These are phyloP conservation scores for Colletotrichum caudatum DNA, from an alignment of 2,329 filamentous ascomycete species.

Conservation along the genomic window DNA sequence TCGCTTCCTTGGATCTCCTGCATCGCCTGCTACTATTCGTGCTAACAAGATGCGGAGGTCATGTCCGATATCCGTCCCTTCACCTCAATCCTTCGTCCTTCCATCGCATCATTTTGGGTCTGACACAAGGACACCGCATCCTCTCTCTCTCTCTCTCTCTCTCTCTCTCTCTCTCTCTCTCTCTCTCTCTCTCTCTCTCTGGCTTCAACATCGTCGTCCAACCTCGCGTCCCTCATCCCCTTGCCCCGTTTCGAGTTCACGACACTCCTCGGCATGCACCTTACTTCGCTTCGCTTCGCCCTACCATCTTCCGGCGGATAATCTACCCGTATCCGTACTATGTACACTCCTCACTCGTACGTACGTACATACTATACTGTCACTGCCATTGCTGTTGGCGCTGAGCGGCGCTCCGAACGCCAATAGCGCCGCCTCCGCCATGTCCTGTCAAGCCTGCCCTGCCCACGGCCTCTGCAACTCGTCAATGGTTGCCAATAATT, in stretches of 20 bases:
- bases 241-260: not conserved
- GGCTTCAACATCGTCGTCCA: conserved; percentile 17
- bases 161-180: not conserved
- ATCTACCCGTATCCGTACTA: not conserved
- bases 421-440: conserved; percentile 6
- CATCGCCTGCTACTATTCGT: conserved; percentile 4
- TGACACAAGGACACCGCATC: not conserved
- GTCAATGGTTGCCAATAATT: not conserved
- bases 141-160: not conserved
- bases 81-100: conserved; percentile 6
- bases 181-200: conserved; percentile 1
- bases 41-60: not conserved
- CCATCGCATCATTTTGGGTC: conserved; percentile 11
- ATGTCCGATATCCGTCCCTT: not conserved
- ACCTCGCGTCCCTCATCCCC: conserved; percentile 4
- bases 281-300: not conserved
- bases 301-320: not conserved
- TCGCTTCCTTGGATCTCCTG: conserved; percentile 27
- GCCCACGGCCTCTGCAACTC: conserved; percentile 6
- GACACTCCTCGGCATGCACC: not conserved
- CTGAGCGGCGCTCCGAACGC: conserved; percentile 1
- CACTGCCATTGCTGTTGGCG: conserved; percentile 14
- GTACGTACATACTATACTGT: conserved; percentile 2
- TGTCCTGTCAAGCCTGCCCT: not conserved
- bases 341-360: not conserved